Evolutionary conservation across 805 yeast genomes (phyloP).

Genomic region (Saturnispora mendoncae): DNA sequence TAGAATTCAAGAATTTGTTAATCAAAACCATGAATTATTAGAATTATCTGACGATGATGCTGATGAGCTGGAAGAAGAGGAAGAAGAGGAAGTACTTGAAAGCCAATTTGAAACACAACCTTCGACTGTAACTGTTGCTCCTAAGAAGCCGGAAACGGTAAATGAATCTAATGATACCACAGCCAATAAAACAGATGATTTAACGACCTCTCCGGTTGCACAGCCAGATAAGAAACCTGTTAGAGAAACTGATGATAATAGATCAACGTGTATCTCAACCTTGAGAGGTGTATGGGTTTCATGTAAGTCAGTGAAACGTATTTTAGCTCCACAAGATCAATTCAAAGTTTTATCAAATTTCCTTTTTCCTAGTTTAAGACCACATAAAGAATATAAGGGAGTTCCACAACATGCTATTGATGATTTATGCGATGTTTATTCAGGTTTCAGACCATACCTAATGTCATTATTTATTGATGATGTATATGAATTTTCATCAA

Average conservation of each 20-base stretch:
- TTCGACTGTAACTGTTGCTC: neutral
- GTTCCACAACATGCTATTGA: constrained; percentile 2
- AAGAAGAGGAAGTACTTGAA: neutral
- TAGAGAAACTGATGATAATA: constrained; percentile 6
- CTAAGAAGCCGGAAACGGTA: neutral
- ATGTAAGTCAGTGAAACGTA: constrained; percentile 10
- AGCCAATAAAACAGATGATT: neutral
- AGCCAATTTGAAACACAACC: neutral
- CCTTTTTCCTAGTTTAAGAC: constrained; percentile 15
- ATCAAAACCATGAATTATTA: constrained; percentile 3
- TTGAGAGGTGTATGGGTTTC: constrained; percentile 13
- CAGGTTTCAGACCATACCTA: constrained; percentile 19
- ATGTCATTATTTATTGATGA: constrained; percentile 15
- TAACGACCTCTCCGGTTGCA: neutral
- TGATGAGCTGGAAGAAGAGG: neutral
- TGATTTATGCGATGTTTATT: constrained; percentile 12
- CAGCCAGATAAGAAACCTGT: neutral
- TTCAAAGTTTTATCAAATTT: constrained; percentile 14
- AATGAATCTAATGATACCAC: neutral
- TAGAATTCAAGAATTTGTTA: constrained; percentile 8
- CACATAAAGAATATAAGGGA: constrained; percentile 7
- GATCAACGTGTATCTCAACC: constrained; percentile 7
- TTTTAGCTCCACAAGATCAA: constrained; percentile 15
- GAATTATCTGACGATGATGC: constrained; percentile 13
- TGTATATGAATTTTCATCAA: constrained; percentile 17